These are phyloP conservation scores for Coemansia sp. DNA, from an alignment of 192 early-diverging fungal genomes.

Conservation along the genomic window DNA sequence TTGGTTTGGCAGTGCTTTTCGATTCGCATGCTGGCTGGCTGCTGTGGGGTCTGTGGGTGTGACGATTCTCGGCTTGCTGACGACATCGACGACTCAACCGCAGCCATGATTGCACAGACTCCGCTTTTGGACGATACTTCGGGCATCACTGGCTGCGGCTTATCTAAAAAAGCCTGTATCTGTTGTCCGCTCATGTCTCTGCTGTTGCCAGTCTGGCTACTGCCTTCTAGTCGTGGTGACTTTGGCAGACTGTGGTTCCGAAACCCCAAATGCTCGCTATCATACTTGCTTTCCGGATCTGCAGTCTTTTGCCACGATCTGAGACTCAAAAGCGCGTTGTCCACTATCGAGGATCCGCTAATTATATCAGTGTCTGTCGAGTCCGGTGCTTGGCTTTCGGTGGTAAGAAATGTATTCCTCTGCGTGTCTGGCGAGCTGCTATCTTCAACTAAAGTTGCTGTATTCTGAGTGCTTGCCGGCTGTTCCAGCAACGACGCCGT, in stretches of 20 bases:
- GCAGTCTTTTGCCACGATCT: constrained; percentile 26
- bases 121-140: constrained; percentile 13
- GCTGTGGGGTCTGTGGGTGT: constrained; percentile 25
- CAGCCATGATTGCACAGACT: neutral
- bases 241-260: constrained; percentile 2
- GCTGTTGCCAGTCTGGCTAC: neutral
- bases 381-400: neutral
- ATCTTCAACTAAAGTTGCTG: neutral
- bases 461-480: neutral
- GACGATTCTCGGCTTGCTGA: constrained; percentile 30
- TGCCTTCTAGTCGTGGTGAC: neutral
- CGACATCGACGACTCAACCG: neutral
- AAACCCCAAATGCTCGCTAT: constrained; percentile 10
- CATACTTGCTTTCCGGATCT: neutral
- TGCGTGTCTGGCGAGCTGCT: neutral
- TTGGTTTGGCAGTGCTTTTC: constrained; percentile 15
- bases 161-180: constrained; percentile 37
- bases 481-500: constrained; percentile 1
- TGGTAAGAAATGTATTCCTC: neutral
- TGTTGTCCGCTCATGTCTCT: neutral
- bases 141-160: constrained; percentile 19
- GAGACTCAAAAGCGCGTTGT: constrained; percentile 42
- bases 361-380: neutral
- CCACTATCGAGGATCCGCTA: constrained; percentile 34
- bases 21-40: constrained; percentile 3